These are phyloP conservation scores for Perilla frutescens DNA, from an alignment of 257 asterid genomes.

Conservation along the genomic window DNA sequence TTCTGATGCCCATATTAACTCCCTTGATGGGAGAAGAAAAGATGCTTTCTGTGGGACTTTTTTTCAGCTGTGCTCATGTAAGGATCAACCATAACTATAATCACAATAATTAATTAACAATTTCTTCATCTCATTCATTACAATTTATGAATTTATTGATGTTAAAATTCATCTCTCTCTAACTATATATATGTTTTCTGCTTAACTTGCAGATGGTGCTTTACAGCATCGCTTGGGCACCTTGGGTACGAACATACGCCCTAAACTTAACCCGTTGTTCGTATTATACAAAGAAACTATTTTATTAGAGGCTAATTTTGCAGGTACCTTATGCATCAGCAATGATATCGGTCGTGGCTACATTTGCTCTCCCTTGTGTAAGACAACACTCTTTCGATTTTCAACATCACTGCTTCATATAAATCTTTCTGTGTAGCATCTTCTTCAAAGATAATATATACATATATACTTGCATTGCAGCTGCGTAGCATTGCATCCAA, in stretches of 20 bases:
- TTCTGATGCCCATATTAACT: conserved; percentile 79
- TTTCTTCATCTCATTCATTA: no score
- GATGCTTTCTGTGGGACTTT: conserved; percentile 78
- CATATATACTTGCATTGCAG: conserved; percentile 44
- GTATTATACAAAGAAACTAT: not conserved
- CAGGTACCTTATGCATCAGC: conserved; percentile 94
- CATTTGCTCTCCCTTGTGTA: conserved; percentile 85
- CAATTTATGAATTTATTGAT: no score
- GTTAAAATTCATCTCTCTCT: not conserved
- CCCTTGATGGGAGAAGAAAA: conserved; percentile 80
- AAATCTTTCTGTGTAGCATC: no score
- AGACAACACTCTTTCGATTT: conserved; percentile 25
- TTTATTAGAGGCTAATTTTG: not conserved
- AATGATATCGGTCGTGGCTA: conserved; percentile 52
- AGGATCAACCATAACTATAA: not conserved
- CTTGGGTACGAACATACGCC: conserved; percentile 59
- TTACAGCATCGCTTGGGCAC: conserved; percentile 88
- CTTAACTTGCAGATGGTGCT: conserved; percentile 68
- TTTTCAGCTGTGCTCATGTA: conserved; percentile 70
- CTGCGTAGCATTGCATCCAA: conserved; percentile 89
- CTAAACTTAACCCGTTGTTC: not conserved
- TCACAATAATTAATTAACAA: not conserved
- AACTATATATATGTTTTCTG: conserved; percentile 1
- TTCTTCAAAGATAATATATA: not conserved
- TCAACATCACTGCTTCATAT: no score